A percentile compares a stretch with the other conserved stretches of the same genome.
These are phyloP conservation scores for Clonostachys solani DNA, from an alignment of 2,329 filamentous ascomycete species.

Conservation along the genomic window DNA sequence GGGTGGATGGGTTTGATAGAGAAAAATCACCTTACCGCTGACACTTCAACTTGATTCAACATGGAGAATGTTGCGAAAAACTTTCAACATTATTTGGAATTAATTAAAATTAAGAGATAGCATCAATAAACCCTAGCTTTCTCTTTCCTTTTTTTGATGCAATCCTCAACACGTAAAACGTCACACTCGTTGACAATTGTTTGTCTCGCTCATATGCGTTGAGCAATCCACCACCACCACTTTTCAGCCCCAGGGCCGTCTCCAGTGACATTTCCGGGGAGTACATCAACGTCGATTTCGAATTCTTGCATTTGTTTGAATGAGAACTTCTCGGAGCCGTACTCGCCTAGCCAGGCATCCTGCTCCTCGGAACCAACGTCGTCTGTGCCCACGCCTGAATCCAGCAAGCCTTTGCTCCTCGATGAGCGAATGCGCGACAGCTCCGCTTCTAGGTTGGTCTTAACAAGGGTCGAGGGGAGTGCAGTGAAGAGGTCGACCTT, in stretches of 20 bases:
- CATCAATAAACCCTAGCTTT: too few relatives aligned
- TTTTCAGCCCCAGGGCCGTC: slow-evolving; percentile 68
- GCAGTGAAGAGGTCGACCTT: slow-evolving; percentile 96
- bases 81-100: too few relatives aligned
- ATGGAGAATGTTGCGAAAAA: too few relatives aligned
- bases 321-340: slow-evolving; percentile 70
- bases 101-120: too few relatives aligned
- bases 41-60: too few relatives aligned
- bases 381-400: slow-evolving; percentile 70
- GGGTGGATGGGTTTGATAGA: too few relatives aligned
- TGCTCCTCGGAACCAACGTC: slow-evolving; percentile 63
- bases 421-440: slow-evolving; percentile 73
- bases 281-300: slow-evolving; percentile 71
- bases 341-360: slow-evolving; percentile 81
- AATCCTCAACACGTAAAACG: too few relatives aligned
- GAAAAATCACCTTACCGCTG: too few relatives aligned
- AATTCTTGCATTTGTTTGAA: slow-evolving; percentile 83
- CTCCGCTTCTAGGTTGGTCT: slow-evolving; percentile 72
- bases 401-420: slow-evolving; percentile 75
- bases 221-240: slow-evolving; percentile 90
- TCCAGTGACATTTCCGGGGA: slow-evolving; percentile 67
- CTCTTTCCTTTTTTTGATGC: too few relatives aligned
- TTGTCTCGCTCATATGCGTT: slow-evolving; percentile 16
- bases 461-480: slow-evolving; percentile 73
- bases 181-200: too few relatives aligned